A percentile compares a stretch with the other conserved stretches of the same genome.
phyloP scores from a whole-genome alignment of 148 eudicot genomes.

The Silene uniflora region DNA sequence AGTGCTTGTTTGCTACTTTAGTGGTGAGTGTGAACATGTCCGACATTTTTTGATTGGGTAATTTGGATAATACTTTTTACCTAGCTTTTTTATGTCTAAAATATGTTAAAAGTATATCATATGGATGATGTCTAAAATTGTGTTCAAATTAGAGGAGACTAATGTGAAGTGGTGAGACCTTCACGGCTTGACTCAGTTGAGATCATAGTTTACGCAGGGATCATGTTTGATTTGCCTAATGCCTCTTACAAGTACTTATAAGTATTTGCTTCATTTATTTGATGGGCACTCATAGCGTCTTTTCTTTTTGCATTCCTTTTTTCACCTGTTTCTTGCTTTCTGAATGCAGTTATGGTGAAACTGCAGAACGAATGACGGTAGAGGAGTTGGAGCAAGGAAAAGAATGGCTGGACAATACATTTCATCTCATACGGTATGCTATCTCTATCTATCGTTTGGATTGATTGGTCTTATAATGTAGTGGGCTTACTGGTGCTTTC shows the following conservation, averaged over 20 bases:
- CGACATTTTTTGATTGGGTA: neutral
- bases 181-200: neutral
- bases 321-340: neutral
- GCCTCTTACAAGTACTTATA: neutral
- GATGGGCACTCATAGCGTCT: neutral
- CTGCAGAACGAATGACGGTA: constrained; percentile 57
- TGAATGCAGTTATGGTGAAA: constrained; percentile 57
- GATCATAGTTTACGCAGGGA: neutral
- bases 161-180: neutral
- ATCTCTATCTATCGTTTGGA: constrained; percentile 1
- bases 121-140: neutral
- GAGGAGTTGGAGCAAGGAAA: constrained; percentile 83
- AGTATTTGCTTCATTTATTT: neutral
- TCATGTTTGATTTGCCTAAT: neutral
- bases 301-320: neutral
- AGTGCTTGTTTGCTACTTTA: neutral
- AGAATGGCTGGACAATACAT: constrained; percentile 73
- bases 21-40: too few species aligned
- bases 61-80: neutral
- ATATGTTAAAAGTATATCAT: neutral
- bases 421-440: constrained; percentile 74
- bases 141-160: neutral
- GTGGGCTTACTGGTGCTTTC: neutral
- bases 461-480: neutral
- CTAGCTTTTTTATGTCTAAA: neutral